phyloP scores from a whole-genome alignment of 1,139 yeast species.

The Geotrichum siamense region DNA sequence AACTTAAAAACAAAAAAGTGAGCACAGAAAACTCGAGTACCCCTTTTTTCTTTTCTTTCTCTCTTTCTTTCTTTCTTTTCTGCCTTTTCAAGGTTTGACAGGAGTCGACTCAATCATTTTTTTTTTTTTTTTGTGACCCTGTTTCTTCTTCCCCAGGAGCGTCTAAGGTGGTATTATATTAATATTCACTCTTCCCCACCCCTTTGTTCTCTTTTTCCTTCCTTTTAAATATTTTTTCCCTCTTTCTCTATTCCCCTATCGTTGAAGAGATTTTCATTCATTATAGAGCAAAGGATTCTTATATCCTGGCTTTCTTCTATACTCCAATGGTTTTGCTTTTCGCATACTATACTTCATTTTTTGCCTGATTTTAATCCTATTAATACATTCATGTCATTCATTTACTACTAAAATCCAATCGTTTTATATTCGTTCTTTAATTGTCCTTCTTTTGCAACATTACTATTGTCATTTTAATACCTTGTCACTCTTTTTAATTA shows the following conservation, averaged over 20 bases:
- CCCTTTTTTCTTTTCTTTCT: background rate
- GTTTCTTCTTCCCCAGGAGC: background rate
- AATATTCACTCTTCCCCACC: too few species aligned
- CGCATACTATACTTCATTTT: constrained; percentile 4
- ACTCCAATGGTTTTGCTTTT: constrained; percentile 2
- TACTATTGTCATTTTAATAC: background rate
- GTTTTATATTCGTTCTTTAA: background rate
- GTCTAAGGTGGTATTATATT: too few species aligned
- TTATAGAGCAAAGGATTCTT: constrained; percentile 3
- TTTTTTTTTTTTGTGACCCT: background rate
- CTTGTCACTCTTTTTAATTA: background rate
- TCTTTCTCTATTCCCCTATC: background rate
- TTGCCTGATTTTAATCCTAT: constrained; percentile 1
- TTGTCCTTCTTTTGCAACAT: background rate
- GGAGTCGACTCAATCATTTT: background rate
- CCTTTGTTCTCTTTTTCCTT: constrained; percentile 4
- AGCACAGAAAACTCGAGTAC: background rate
- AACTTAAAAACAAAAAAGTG: too few species aligned
- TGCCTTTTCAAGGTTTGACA: background rate
- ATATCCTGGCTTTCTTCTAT: too few species aligned
- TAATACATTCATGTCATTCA: background rate
- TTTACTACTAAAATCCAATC: constrained; percentile 1
- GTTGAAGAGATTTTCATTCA: background rate
- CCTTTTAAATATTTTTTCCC: background rate
- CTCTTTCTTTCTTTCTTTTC: background rate